Evolutionary conservation across 2,329 filamentous ascomycete species (phyloP).

Genomic region (Hymenoscyphus albidus): DNA sequence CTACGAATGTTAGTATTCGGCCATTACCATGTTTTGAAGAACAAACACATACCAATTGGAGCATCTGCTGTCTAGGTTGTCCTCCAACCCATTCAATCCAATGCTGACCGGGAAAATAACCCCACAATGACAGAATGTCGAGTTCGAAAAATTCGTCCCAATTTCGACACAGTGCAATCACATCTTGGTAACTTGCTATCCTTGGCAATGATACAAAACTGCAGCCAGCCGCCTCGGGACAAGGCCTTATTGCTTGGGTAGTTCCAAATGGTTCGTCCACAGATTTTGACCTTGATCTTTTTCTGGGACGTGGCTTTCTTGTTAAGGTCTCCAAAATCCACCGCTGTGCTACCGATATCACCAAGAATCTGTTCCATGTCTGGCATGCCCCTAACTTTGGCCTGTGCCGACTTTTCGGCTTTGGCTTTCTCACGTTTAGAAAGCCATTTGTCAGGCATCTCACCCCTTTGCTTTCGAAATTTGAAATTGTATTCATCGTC

Average conservation of each 20-base stretch:
- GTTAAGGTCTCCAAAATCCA: constrained; percentile 36
- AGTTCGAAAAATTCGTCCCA: constrained; percentile 50
- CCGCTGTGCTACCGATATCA: constrained; percentile 24
- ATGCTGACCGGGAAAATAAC: constrained; percentile 46
- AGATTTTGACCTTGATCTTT: constrained; percentile 41
- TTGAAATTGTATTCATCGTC: not conserved
- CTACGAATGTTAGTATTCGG: constrained; percentile 6
- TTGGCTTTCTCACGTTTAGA: constrained; percentile 25
- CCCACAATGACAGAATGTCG: constrained; percentile 42
- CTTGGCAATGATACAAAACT: constrained; percentile 48
- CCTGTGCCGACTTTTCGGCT: constrained; percentile 19
- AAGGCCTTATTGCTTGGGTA: constrained; percentile 46
- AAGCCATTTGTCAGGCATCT: constrained; percentile 29
- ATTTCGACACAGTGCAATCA: constrained; percentile 45
- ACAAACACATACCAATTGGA: constrained; percentile 34
- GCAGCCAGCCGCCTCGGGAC: constrained; percentile 46
- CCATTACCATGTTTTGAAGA: not conserved
- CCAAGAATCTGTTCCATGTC: constrained; percentile 5
- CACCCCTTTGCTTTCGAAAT: constrained; percentile 14
- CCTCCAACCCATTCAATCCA: constrained; percentile 43
- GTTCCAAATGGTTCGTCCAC: constrained; percentile 48
- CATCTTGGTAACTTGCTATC: constrained; percentile 43
- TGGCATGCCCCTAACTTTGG: constrained; percentile 26
- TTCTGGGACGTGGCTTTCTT: constrained; percentile 39
- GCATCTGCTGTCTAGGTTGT: constrained; percentile 37